Base-by-base conservation (phyloP, 306 rosid genomes). In the Dalbergia cultrata region DNA sequence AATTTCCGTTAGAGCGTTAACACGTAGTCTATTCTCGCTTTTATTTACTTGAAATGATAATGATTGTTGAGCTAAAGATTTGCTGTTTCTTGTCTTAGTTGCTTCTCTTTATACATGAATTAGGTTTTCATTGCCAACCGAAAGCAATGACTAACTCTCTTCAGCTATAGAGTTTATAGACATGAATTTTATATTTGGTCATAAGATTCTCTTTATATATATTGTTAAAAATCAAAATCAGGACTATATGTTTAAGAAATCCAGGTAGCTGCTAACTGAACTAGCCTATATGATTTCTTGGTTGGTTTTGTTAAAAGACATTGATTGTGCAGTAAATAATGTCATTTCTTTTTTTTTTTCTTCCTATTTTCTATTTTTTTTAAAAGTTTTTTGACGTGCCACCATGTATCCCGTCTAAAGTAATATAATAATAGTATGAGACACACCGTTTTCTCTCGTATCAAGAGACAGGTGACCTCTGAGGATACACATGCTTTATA, bases 401-500 rank as follows among this genome's bases (percentile, higher is more conserved):
- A 14, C 69, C 60, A 5, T 70, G 9, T 19, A 67, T 43, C 18
- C 22, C 53, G 33, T 10, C 33, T 34, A 6, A 31, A 17, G 18
- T 19, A 18, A 73, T 37, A 56, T 21, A 43, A 41, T 74, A 74
- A 39, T 13, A 54, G 70, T 8, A 58, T 41, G 19, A n/a, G 21
- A 41, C 9, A 18, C 13, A 73, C 21, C 12, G 2, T 41, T 21
- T 73, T 34, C 53, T 17, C 19, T 18, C n/a, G n/a, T 37, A 18
- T 56, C 47, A 22, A 2, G 7, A 33, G 66, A 21, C 68, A 16
- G 47, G 33, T 31, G 49, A 44, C 66, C 14, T 58, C 57, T 17
- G 33, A 62, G 53, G 52, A 44, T 34, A 19, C 81, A 66, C 81
- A 66, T 77, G 74, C 57, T 10, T 77, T n/a, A 61, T 45, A 16